Conservation (phyloP, 75 land plant genomes). For the Azolla pinnata region DNA sequence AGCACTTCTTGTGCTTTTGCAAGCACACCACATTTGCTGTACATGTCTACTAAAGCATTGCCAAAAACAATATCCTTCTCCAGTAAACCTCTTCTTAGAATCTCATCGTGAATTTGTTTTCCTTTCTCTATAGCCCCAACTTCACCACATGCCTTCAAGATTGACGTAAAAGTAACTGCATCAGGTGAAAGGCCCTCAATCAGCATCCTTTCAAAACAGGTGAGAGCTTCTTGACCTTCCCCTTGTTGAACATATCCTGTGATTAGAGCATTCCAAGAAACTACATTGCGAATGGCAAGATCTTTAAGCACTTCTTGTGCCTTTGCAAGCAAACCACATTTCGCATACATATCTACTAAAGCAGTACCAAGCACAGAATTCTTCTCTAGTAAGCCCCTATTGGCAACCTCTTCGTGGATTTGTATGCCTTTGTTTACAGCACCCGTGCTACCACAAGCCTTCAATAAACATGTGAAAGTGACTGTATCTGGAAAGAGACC, state of each 20-base stretch:
- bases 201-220: constrained; percentile 16
- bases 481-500: constrained; percentile 10
- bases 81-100: not conserved
- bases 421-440: constrained; percentile 6
- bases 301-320: constrained; percentile 8
- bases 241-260: constrained; percentile 22
- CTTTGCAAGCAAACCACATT: constrained; percentile 9
- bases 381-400: not conserved
- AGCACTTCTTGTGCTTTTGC: constrained; percentile 1
- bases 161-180: constrained; percentile 9
- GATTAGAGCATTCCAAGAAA: constrained; percentile 27
- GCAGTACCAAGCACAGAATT: constrained; percentile 11
- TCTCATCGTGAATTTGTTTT: constrained; percentile 3
- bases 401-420: constrained; percentile 1
- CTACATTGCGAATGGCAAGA: constrained; percentile 3
- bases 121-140: constrained; percentile 8
- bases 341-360: constrained; percentile 13
- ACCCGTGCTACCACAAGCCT: constrained; percentile 10
- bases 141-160: constrained; percentile 8
- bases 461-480: constrained; percentile 13
- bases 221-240: constrained; percentile 14
- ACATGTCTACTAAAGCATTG: constrained; percentile 15
- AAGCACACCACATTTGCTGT: constrained; percentile 15
- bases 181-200: constrained; percentile 16
- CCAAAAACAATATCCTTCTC: constrained; percentile 1